phyloP scores from a whole-genome alignment of 768 basidiomycete genomes.

The Pisolithus albus region DNA sequence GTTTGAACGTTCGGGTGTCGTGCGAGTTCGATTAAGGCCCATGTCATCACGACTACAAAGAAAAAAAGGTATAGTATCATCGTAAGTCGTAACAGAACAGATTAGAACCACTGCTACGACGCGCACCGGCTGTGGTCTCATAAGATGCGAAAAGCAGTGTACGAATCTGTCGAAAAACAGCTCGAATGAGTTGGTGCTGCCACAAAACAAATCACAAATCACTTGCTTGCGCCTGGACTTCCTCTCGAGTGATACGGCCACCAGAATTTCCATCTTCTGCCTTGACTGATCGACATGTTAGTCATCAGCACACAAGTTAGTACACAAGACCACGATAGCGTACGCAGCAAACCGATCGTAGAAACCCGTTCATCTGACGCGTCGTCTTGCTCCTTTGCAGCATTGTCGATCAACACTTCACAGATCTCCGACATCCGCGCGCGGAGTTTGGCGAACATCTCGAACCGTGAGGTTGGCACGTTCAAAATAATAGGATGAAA shows the following conservation, averaged over 20 bases:
- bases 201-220: not conserved
- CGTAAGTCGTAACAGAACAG: too few relatives aligned
- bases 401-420: too few relatives aligned
- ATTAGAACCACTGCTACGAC: not conserved
- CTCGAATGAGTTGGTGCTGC: too few relatives aligned
- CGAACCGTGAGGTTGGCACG: not conserved
- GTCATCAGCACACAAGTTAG: too few relatives aligned
- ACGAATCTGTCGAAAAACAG: constrained; percentile 9
- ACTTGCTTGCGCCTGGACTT: constrained; percentile 20
- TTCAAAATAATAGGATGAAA: constrained; percentile 10
- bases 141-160: constrained; percentile 14
- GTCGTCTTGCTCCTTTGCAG: too few relatives aligned
- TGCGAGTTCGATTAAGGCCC: constrained; percentile 51
- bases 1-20: constrained; percentile 39
- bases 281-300: constrained; percentile 26
- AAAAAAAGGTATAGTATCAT: too few relatives aligned
- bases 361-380: too few relatives aligned
- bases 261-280: constrained; percentile 23
- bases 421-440: too few relatives aligned
- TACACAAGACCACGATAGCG: too few relatives aligned
- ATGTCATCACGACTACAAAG: too few relatives aligned
- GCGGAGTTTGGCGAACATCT: too few relatives aligned
- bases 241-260: constrained; percentile 18
- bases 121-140: constrained; percentile 16
- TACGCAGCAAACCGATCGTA: too few relatives aligned